Base-by-base conservation (phyloP, 495 filamentous ascomycete species). In the Aspergillus taichungensis region DNA sequence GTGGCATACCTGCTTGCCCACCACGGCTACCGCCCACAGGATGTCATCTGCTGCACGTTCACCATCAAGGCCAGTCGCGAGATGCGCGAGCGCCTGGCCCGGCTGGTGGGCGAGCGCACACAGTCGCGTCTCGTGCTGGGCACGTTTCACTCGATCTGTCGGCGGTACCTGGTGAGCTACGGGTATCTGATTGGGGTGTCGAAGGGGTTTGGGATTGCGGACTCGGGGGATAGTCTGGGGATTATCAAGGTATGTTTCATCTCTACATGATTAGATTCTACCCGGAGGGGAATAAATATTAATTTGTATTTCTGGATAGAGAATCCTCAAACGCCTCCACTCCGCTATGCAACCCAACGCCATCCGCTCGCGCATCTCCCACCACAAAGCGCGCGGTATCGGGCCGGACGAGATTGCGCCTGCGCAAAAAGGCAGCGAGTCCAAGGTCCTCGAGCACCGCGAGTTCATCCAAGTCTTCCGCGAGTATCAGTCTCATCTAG, bases 31-130 rank as follows among this genome's bases (percentile, higher is more conserved):
- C 79, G 79, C 34, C 90, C 94, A 52, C 83, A 88, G 71, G 92
- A 97, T 72, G 79, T 99, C 59, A 82, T 99, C 36, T 94, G 95
- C 45, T 91, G 91, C 48, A 99, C 94, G 0, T 99, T 99, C 60
- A 99, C 94, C 3, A 87, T 95, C 60, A 99, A 97, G 62, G 92
- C 92, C 4, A 87, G 92, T 12, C 80, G 85, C 12, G 94, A 99
- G 65, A 99, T 99, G 94, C 87, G 87, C 48, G 79, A 87, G 55
- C 78, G 94, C 18, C 82, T 99, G 30, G 79, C 82, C 0, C 80
- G 78, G 47, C 71, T 92, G 9, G 72, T 97, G 13, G 88, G 88
- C 3, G 78, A 86, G 52, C 83, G 80, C 2, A 63, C 84, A 27
- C 87, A 91, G 63, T 81, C 74, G 37, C 84, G 81, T 51, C 66